Percentiles rank a stretch among this genome's conserved stretches.
Conservation (phyloP, 1,284 basidiomycete species). For the Flammula alnicola region DNA sequence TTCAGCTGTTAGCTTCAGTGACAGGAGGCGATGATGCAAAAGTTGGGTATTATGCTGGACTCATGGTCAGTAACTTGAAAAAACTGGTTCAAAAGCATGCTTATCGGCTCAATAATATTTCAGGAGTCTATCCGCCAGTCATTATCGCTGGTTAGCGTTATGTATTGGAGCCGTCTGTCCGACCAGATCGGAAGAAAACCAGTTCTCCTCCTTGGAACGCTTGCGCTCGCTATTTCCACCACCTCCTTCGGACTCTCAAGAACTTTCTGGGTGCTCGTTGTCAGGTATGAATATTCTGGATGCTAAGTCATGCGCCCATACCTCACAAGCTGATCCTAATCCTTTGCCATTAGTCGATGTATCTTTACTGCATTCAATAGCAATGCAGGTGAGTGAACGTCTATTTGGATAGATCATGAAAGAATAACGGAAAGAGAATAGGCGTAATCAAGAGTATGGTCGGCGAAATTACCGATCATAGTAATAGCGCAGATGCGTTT, state of each 20-base stretch:
- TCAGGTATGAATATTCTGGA: slow-evolving; percentile 43
- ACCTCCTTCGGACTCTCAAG: slow-evolving; percentile 66
- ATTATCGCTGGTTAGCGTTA: slow-evolving; percentile 45
- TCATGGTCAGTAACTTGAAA: slow-evolving; percentile 34
- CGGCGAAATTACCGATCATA: slow-evolving; percentile 35
- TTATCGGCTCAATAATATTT: no score
- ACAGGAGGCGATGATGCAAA: slow-evolving; percentile 26
- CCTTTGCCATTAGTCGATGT: slow-evolving; percentile 26
- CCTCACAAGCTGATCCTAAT: not conserved
- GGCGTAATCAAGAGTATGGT: slow-evolving; percentile 34
- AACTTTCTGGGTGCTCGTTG: slow-evolving; percentile 58
- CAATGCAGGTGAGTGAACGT: slow-evolving; percentile 30
- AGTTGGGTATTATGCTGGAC: slow-evolving; percentile 35
- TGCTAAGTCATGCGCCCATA: not conserved
- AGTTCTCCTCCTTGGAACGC: slow-evolving; percentile 60
- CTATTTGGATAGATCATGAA: not conserved
- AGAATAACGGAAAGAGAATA: slow-evolving; percentile 6
- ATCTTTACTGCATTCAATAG: slow-evolving; percentile 32
- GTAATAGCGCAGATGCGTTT: slow-evolving; percentile 34
- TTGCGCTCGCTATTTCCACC: slow-evolving; percentile 63
- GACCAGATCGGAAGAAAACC: slow-evolving; percentile 70
- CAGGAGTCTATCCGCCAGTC: slow-evolving; percentile 29
- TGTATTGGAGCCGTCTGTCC: slow-evolving; percentile 71
- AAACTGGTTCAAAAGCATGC: no score
- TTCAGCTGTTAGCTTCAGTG: slow-evolving; percentile 27